Conservation (phyloP, 2,329 filamentous ascomycete genomes). For the Xylariales sp. region DNA sequence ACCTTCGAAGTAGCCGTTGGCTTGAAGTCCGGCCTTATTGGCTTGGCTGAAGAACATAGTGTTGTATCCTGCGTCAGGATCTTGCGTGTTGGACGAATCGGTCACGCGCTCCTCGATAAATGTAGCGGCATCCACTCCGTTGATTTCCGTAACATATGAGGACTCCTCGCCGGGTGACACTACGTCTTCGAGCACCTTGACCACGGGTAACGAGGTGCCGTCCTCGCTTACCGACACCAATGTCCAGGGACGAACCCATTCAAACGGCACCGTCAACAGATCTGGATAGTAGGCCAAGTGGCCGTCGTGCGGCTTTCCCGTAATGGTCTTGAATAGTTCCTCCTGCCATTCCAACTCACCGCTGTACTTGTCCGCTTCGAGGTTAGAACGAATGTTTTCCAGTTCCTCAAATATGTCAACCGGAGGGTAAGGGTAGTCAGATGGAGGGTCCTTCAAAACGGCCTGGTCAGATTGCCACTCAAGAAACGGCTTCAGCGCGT, state of each 20-base stretch:
- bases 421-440: constrained; percentile 29
- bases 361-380: constrained; percentile 23
- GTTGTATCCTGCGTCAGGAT: constrained; percentile 37
- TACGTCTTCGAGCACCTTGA: constrained; percentile 32
- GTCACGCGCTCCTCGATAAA: constrained; percentile 30
- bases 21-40: constrained; percentile 29
- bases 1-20: constrained; percentile 33
- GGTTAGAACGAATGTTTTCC: constrained; percentile 27
- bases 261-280: constrained; percentile 32
- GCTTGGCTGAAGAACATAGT: constrained; percentile 36
- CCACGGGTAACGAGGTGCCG: constrained; percentile 28
- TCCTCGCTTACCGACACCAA: constrained; percentile 37
- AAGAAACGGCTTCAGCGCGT: constrained; percentile 31
- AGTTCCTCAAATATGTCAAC: constrained; percentile 30
- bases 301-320: constrained; percentile 31
- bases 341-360: constrained; percentile 34
- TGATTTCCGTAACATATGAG: constrained; percentile 31
- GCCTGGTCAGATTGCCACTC: constrained; percentile 35
- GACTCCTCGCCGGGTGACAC: constrained; percentile 21
- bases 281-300: constrained; percentile 31
- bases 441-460: constrained; percentile 31
- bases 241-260: constrained; percentile 34
- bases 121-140: constrained; percentile 28
- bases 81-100: constrained; percentile 30
- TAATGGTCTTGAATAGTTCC: constrained; percentile 22